Percentiles rank a stretch among this genome's conserved stretches.
Evolutionary conservation across 306 rosid species (phyloP).

Genomic region (Vigna unguiculata): DNA sequence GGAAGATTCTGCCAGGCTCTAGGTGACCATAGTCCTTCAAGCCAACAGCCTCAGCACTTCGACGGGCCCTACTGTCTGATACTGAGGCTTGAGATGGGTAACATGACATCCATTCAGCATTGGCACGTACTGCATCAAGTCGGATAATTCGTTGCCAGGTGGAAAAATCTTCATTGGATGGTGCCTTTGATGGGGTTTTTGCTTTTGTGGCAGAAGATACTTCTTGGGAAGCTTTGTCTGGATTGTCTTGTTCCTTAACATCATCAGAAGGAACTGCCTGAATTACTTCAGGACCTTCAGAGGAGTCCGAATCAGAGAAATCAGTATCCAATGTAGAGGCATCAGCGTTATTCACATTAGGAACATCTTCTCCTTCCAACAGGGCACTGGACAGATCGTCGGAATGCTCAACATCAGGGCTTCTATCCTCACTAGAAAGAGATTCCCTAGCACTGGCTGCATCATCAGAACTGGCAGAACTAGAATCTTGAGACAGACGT

Average conservation of each 20-base stretch:
- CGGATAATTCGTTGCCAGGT: slow-evolving; percentile 98
- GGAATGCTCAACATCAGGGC: slow-evolving; percentile 65
- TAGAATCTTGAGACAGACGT: slow-evolving; percentile 57
- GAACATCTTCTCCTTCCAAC: slow-evolving; percentile 72
- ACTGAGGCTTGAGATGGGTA: slow-evolving; percentile 72
- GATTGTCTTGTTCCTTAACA: slow-evolving; percentile 57
- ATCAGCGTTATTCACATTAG: slow-evolving; percentile 61
- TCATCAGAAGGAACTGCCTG: slow-evolving; percentile 70
- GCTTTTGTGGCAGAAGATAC: slow-evolving; percentile 60
- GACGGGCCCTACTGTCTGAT: slow-evolving; percentile 67
- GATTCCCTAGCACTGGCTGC: slow-evolving; percentile 88
- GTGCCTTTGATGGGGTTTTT: slow-evolving; percentile 56
- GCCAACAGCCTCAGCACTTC: slow-evolving; percentile 87
- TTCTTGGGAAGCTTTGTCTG: slow-evolving; percentile 56
- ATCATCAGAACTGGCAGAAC: slow-evolving; percentile 96
- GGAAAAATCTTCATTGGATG: slow-evolving; percentile 72
- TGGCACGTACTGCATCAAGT: slow-evolving; percentile 95
- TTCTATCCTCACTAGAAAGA: slow-evolving; percentile 86
- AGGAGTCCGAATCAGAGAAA: slow-evolving; percentile 87
- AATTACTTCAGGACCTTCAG: slow-evolving; percentile 78
- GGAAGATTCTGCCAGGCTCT: slow-evolving; percentile 83
- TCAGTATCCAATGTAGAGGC: slow-evolving; percentile 66
- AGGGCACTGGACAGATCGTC: slow-evolving; percentile 66
- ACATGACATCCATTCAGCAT: slow-evolving; percentile 83
- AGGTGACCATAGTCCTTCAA: slow-evolving; percentile 93